phyloP scores from a whole-genome alignment of 129 eudicot species.

The Flaveria sonorensis region DNA sequence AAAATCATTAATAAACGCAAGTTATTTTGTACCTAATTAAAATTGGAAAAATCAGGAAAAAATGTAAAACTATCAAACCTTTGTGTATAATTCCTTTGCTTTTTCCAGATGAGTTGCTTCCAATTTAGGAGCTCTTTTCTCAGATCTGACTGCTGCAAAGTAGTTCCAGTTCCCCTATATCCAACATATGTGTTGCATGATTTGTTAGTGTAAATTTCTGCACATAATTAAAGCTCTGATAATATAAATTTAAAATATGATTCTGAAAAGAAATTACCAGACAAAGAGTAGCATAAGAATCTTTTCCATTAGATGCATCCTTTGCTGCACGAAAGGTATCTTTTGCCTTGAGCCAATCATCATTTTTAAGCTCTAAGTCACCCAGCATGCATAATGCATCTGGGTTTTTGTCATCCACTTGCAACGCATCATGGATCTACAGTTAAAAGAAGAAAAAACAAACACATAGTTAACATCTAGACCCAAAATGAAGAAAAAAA shows the following conservation, averaged over 20 bases:
- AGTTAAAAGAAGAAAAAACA: slow-evolving; percentile 15
- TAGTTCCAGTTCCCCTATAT: slow-evolving; percentile 95
- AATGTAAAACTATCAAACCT: slow-evolving; percentile 37
- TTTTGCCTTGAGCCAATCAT: slow-evolving; percentile 98
- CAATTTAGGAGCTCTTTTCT: slow-evolving; percentile 83
- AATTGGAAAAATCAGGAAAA: background rate
- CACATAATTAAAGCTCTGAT: background rate
- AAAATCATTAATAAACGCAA: background rate
- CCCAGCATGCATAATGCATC: slow-evolving; percentile 91
- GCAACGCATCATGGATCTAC: slow-evolving; percentile 83
- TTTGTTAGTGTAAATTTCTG: slow-evolving; percentile 13
- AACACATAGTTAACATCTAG: slow-evolving; percentile 3
- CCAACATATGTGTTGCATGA: slow-evolving; percentile 24
- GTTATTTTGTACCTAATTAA: background rate
- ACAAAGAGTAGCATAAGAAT: slow-evolving; percentile 92
- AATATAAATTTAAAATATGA: slow-evolving; percentile 2
- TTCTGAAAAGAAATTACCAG: slow-evolving; percentile 44
- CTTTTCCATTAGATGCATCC: slow-evolving; percentile 80
- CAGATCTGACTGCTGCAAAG: slow-evolving; percentile 89
- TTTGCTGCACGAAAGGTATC: slow-evolving; percentile 93
- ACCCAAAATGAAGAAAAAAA: slow-evolving; percentile 9
- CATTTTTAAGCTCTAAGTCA: slow-evolving; percentile 95
- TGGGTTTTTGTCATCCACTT: slow-evolving; percentile 86
- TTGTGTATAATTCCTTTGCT: slow-evolving; percentile 89
- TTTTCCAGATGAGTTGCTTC: slow-evolving; percentile 96